A percentile compares a stretch with the other conserved stretches of the same genome.
Conservation (phyloP, 2,329 filamentous ascomycete genomes). For the Dactylonectria estremocensis region DNA sequence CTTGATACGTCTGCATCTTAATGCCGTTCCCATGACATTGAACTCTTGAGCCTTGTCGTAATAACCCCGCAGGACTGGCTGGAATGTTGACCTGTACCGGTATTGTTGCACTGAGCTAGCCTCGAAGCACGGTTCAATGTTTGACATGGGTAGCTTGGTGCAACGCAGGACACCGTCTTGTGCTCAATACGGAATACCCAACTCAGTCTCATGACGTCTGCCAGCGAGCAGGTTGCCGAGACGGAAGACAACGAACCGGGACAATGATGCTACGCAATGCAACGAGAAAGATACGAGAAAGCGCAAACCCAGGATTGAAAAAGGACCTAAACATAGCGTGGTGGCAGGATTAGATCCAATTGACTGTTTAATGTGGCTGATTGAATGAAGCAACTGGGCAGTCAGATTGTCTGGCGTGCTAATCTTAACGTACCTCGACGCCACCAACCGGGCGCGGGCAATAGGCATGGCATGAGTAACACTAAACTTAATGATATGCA, state of each 20-base stretch:
- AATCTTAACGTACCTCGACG: conserved; percentile 16
- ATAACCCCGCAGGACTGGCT: conserved; percentile 15
- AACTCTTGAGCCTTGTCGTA: neutral
- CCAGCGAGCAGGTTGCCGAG: conserved; percentile 6
- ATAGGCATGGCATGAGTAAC: neutral
- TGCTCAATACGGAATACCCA: conserved; percentile 21
- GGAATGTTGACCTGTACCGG: conserved; percentile 23
- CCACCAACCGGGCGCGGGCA: conserved; percentile 7
- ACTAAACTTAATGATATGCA: conserved; percentile 15
- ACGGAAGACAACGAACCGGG: conserved; percentile 15
- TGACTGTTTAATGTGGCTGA: neutral
- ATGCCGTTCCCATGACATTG: neutral
- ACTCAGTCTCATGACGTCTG: conserved; percentile 22
- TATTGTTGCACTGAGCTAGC: conserved; percentile 22
- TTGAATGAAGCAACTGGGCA: conserved; percentile 15
- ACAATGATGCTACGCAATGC: conserved; percentile 23
- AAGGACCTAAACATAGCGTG: neutral
- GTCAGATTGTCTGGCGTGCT: conserved; percentile 11
- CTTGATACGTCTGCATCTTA: neutral
- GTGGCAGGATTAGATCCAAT: conserved; percentile 1
- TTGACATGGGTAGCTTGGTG: conserved; percentile 29
- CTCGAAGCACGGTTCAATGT: conserved; percentile 26
- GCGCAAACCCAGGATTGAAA: neutral
- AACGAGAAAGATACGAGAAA: conserved; percentile 25
- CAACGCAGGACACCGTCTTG: conserved; percentile 1